Percentiles rank a stretch among this genome's conserved stretches.
Conservation (phyloP, 768 basidiomycete genomes). For the Termitomyces sp. region DNA sequence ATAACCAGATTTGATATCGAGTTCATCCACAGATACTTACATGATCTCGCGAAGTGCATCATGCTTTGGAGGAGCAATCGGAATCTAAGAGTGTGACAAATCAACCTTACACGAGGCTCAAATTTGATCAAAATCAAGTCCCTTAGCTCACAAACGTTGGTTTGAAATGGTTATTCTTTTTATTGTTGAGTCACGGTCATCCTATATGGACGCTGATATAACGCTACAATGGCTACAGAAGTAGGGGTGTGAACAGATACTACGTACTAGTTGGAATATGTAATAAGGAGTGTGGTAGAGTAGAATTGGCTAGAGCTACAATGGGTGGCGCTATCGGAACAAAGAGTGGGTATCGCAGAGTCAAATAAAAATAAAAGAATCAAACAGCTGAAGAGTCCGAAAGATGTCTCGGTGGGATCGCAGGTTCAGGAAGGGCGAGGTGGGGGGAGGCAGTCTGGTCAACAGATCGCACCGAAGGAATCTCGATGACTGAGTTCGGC, state of each 20-base stretch:
- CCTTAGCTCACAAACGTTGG: no score
- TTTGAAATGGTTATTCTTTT: not conserved
- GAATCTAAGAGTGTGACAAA: not conserved
- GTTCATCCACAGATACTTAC: no score
- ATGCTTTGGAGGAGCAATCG: no score
- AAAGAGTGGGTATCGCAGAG: conserved; percentile 1
- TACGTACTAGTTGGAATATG: not conserved
- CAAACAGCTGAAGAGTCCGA: conserved; percentile 10
- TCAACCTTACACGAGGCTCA: no score
- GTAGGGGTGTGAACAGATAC: not conserved
- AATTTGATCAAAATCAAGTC: no score
- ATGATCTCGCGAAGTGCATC: no score
- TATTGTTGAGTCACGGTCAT: not conserved
- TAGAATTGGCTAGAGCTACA: conserved; percentile 17
- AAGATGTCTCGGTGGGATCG: conserved; percentile 1
- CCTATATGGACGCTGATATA: not conserved
- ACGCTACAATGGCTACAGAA: conserved; percentile 12
- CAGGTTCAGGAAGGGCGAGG: no score
- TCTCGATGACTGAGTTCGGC: conserved; percentile 26
- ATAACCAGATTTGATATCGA: not conserved
- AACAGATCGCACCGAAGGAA: no score
- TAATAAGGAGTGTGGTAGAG: conserved; percentile 10
- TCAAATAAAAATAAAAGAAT: not conserved
- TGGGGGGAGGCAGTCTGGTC: no score
- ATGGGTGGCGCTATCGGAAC: not conserved